Evolutionary conservation across 306 rosid species (phyloP), one percentile per base, ranked within the genome.

Genomic region (Quercus alba): DNA sequence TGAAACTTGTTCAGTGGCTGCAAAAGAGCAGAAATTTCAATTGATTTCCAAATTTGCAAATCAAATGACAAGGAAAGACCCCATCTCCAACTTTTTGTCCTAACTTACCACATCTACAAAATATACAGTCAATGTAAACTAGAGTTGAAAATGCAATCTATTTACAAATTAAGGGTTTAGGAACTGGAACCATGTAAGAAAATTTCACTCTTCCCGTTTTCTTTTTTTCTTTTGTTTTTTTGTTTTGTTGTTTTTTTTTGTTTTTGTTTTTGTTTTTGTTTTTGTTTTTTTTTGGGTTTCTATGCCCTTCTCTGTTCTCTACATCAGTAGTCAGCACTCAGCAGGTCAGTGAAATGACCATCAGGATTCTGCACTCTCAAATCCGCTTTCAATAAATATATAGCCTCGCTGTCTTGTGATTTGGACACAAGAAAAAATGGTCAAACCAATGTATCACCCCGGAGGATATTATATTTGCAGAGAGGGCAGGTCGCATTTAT

Each of bases 401-500:
- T 74, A 62, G 76, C 67, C 78, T 3, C 17, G 11, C 15, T 76
- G 41, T 73, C 54, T 28, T 25, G 3, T 46, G 18, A 63, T 33
- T 81, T 77, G 9, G 28, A 12, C 66, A 61, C 58, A 19, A 33
- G 44, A 20, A 38, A 70, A 70, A 70, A 76, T 35, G 35, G 6
- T 91, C 86, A 93, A 63, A 93, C 97, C 87, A 93, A 80, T 11
- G 97, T 85, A 77, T 93, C 97, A 15, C 82, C 87, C 76, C 89
- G 85, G 49, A 81, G 87, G 75, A 93, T 89, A 57, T 87, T 91
- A 74, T 64, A 88, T 81, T 93, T 93, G 88, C 97, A 93, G 81
- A 93, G 97, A 0, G 97, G 97, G 78, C 97, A 93, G 23, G 93
- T 93, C 73, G 97, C 91, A 56, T 91, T 93, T 54, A 92, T 89